Evolutionary conservation across 345 rosid species (phyloP), one percentile per base, ranked within the genome.

Genomic region (Pistacia vera): DNA sequence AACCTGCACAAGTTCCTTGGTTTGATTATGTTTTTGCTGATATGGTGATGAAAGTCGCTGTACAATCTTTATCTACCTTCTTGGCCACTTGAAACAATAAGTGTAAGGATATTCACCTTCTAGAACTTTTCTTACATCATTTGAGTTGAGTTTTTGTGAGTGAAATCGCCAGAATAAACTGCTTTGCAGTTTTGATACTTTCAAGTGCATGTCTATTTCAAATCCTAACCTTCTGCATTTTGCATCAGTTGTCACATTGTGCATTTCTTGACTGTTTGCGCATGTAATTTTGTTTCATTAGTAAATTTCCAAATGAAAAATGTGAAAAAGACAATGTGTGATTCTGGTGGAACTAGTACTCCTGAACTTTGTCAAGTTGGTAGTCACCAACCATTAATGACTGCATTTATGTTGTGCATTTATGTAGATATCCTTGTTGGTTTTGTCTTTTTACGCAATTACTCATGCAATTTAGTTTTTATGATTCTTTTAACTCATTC

Each of bases 21-120:
- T 88, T 95, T 83, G 98, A 95, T 86, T 88, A 85, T 63, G 85
- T 95, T 81, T 95, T 89, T 76, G 98, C 98, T 81, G 97, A 95
- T 81, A 93, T 95, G 98, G 98, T 18, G 98, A 93, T 80, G 99
- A 95, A 71, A 95, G 75, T 95, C 99, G 60, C 79, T 95, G 81
- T 85, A 30, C 98, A 93, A 81, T 95, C 97, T 74, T 79, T 95
- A 75, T 95, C 99, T 76, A 93, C 99, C 74, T 95, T 93, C 81
- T 95, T 70, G 95, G 97, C 75, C 99, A 92, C 79, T 81, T 93
- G 86, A 93, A 92, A 73, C 98, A 93, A 90, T 95, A 65, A 88
- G 89, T 82, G 99, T 95, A 80, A 86, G 97, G 68, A 77, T 75
- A 79, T 62, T 54, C 11, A 71, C 68, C 66, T 77, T 83, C 28